A percentile compares a stretch with the other conserved stretches of the same genome.
These are phyloP conservation scores for Mycogone perniciosa DNA, from an alignment of 2,329 filamentous ascomycete species.

Conservation along the genomic window DNA sequence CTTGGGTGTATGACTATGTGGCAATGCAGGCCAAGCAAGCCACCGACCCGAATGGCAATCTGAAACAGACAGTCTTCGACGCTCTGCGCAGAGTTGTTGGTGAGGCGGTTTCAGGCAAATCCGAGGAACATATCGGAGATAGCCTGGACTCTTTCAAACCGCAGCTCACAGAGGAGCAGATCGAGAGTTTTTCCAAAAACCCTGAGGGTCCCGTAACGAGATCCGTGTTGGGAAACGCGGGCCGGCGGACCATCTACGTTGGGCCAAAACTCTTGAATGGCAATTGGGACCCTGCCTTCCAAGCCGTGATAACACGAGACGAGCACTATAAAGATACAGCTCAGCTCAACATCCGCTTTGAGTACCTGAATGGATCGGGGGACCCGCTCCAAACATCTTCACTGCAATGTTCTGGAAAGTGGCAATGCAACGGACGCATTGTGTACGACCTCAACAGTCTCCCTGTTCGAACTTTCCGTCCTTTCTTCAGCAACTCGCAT, in stretches of 20 bases:
- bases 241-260: neutral
- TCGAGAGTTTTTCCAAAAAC: neutral
- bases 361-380: neutral
- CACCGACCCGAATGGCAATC: conserved; percentile 11
- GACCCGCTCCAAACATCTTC: neutral
- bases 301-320: conserved; percentile 1
- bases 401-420: neutral
- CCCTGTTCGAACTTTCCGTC: conserved; percentile 16
- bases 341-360: neutral
- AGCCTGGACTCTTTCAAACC: neutral
- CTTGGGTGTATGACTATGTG: conserved; percentile 1
- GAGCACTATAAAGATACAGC: too few species aligned
- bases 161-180: neutral
- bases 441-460: conserved; percentile 20
- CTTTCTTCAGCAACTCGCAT: conserved; percentile 14
- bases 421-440: conserved; percentile 15
- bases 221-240: too few species aligned
- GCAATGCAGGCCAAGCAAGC: conserved; percentile 4
- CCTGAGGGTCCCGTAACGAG: neutral
- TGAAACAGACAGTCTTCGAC: conserved; percentile 3
- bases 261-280: neutral
- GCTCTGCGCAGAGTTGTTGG: conserved; percentile 1
- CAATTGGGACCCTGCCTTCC: neutral
- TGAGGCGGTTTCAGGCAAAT: conserved; percentile 3
- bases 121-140: neutral